phyloP scores from a whole-genome alignment of 805 yeast species.

The Lipomyces spencermartinsiae region DNA sequence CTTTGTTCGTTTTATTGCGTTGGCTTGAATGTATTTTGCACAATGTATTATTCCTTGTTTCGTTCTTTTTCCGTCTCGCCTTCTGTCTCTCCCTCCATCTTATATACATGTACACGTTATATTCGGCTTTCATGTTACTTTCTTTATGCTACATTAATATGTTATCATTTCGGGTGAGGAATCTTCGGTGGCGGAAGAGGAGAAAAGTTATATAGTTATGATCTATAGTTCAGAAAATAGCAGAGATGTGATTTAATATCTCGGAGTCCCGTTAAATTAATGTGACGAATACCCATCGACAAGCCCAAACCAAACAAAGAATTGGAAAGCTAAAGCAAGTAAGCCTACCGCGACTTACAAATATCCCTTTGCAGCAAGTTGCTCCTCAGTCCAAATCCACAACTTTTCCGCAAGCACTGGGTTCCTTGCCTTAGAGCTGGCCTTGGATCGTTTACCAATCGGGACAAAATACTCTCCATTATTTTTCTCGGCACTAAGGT shows the following conservation, averaged over 20 bases:
- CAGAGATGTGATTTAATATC: neutral
- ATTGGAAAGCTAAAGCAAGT: neutral
- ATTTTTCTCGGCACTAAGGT: constrained; percentile 22
- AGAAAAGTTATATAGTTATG: constrained; percentile 2
- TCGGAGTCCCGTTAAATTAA: neutral
- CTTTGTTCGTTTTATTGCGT: constrained; percentile 2
- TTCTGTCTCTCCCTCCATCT: neutral
- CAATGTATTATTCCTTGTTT: constrained; percentile 8
- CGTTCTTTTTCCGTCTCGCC: constrained; percentile 1
- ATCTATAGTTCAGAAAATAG: neutral
- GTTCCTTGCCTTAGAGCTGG: constrained; percentile 15
- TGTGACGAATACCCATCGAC: neutral
- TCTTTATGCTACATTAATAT: neutral
- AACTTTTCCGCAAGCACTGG: constrained; percentile 20
- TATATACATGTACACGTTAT: constrained; percentile 1
- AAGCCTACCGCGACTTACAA: neutral
- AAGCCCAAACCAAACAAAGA: neutral
- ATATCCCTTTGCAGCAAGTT: constrained; percentile 24
- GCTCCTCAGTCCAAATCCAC: constrained; percentile 33
- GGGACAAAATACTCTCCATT: constrained; percentile 30
- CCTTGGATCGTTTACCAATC: constrained; percentile 21
- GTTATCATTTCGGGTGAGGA: constrained; percentile 3
- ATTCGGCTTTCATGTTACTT: constrained; percentile 6
- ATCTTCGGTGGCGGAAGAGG: neutral
- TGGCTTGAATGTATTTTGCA: constrained; percentile 8